phyloP scores from a whole-genome alignment of 1,139 yeast species.

The Torulaspora globosa region DNA sequence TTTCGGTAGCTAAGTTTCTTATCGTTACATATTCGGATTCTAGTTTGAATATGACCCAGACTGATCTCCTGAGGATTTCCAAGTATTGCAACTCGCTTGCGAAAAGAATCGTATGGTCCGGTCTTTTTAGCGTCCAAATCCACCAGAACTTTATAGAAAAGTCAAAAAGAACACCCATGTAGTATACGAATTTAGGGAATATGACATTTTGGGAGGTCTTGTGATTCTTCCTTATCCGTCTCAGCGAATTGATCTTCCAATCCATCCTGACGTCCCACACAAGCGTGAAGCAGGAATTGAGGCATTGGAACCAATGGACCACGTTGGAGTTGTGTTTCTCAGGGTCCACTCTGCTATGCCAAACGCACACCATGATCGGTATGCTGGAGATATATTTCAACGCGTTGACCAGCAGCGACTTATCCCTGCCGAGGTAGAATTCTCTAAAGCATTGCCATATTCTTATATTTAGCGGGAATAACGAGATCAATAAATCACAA shows the following conservation, averaged over 20 bases:
- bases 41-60: conserved; percentile 82
- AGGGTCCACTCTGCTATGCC: conserved; percentile 30
- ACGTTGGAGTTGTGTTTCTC: conserved; percentile 14
- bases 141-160: conserved; percentile 67
- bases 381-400: conserved; percentile 68
- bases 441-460: conserved; percentile 78
- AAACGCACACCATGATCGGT: conserved; percentile 51
- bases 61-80: conserved; percentile 77
- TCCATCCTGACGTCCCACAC: conserved; percentile 87
- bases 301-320: conserved; percentile 24
- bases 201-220: conserved; percentile 33
- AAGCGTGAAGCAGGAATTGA: conserved; percentile 74
- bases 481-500: conserved; percentile 41
- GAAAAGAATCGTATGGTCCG: conserved; percentile 39
- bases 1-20: conserved; percentile 7
- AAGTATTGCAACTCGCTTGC: conserved; percentile 61
- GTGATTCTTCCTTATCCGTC: conserved; percentile 34
- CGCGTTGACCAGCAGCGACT: conserved; percentile 61
- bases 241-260: conserved; percentile 68
- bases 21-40: conserved; percentile 57
- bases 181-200: conserved; percentile 43
- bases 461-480: conserved; percentile 65
- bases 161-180: conserved; percentile 55
- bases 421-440: conserved; percentile 48
- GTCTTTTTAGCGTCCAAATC: conserved; percentile 47